These are phyloP conservation scores for Coemansia asiatica DNA, from an alignment of 192 early-diverging fungal species.

Conservation along the genomic window DNA sequence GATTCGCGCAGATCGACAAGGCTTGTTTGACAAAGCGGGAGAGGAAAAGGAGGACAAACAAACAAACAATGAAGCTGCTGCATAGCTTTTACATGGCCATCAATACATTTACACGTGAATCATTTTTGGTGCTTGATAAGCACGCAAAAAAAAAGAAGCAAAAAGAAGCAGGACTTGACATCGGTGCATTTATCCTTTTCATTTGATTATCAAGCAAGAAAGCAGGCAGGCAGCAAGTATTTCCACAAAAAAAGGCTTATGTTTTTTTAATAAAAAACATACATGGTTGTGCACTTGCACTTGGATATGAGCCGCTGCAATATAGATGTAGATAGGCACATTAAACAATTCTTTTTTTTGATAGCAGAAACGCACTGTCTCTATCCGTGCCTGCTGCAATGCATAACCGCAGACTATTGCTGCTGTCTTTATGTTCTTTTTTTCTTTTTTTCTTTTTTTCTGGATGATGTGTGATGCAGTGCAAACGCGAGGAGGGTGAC, in stretches of 20 bases:
- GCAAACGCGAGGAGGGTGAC: too few species aligned
- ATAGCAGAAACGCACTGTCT: neutral
- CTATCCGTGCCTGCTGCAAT: conserved; percentile 4
- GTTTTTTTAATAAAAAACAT: neutral
- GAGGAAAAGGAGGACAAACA: neutral
- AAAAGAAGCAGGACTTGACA: neutral
- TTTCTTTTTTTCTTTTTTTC: neutral
- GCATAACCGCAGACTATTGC: conserved; percentile 1
- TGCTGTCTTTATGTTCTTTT: neutral
- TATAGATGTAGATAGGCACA: neutral
- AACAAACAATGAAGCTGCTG: too few species aligned
- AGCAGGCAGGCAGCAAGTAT: too few species aligned
- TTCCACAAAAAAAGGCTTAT: neutral
- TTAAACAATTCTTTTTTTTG: neutral
- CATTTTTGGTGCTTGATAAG: neutral
- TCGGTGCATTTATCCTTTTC: neutral
- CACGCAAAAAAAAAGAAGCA: neutral
- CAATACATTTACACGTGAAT: neutral
- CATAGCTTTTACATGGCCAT: neutral
- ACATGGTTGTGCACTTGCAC: neutral
- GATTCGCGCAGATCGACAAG: neutral
- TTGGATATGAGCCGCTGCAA: neutral
- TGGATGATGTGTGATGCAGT: neutral
- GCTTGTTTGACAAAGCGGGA: neutral
- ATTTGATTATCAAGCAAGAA: neutral